A percentile compares a stretch with the other conserved stretches of the same genome.
Conservation (phyloP, 495 filamentous ascomycete species). For the Pyrenula massariospora region DNA sequence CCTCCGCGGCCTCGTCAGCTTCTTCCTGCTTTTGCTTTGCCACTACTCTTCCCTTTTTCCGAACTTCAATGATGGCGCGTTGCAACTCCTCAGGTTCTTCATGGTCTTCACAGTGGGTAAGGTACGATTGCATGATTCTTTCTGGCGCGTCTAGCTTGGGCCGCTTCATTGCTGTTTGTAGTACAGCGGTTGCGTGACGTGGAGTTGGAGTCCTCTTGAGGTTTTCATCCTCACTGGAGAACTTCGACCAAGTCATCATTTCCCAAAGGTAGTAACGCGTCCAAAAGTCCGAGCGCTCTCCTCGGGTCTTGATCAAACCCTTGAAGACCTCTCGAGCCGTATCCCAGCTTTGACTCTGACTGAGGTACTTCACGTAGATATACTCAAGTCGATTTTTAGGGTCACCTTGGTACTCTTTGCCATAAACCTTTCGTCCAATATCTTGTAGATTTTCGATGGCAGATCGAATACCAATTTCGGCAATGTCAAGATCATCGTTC, state of each 20-base stretch:
- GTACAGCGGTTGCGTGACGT: constrained; percentile 54
- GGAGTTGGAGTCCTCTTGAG: constrained; percentile 37
- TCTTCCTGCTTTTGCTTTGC: constrained; percentile 57
- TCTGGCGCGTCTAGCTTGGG: constrained; percentile 82
- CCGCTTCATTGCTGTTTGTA: constrained; percentile 60
- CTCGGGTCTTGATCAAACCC: constrained; percentile 52
- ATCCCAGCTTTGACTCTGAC: constrained; percentile 57
- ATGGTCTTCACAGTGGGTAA: constrained; percentile 79
- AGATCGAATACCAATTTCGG: constrained; percentile 77
- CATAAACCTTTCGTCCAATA: constrained; percentile 64
- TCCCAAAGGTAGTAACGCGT: constrained; percentile 84
- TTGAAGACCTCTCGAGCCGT: constrained; percentile 65
- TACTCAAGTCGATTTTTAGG: constrained; percentile 78
- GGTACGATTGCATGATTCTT: constrained; percentile 69
- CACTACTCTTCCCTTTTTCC: constrained; percentile 51
- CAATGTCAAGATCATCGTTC: constrained; percentile 85
- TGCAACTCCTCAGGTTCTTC: constrained; percentile 63
- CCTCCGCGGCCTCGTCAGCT: constrained; percentile 39
- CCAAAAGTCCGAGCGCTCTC: constrained; percentile 85
- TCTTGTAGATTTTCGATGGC: constrained; percentile 73
- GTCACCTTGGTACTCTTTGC: constrained; percentile 68
- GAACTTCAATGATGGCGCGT: constrained; percentile 54
- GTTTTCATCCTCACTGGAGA: constrained; percentile 29
- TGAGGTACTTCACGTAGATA: constrained; percentile 83
- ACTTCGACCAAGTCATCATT: constrained; percentile 56